These are phyloP conservation scores for Solanum hybrid DNA, from an alignment of 305 asterid species.

Conservation along the genomic window DNA sequence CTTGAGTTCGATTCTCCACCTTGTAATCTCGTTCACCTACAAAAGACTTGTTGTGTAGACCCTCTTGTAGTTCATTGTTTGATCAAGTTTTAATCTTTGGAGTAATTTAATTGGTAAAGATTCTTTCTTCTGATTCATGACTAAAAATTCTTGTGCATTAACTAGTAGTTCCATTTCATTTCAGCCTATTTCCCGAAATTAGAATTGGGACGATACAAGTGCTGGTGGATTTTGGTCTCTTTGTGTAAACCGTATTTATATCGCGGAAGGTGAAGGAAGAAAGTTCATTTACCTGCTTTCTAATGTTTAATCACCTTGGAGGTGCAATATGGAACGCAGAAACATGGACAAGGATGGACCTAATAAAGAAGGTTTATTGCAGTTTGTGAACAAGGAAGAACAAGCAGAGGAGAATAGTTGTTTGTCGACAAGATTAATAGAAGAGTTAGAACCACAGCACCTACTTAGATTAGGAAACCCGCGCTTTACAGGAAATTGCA, in stretches of 20 bases:
- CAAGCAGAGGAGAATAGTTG: conserved; percentile 23
- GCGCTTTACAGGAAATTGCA: conserved; percentile 20
- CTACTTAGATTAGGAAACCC: conserved; percentile 28
- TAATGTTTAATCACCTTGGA: conserved; percentile 19
- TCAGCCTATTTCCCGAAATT: background rate
- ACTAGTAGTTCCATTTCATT: background rate
- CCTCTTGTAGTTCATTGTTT: background rate
- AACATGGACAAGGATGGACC: conserved; percentile 22
- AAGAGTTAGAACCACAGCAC: conserved; percentile 18
- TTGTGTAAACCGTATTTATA: background rate
- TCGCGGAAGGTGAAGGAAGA: background rate
- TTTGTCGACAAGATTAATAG: conserved; percentile 15
- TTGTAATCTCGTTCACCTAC: background rate
- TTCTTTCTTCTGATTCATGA: background rate
- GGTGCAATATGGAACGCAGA: conserved; percentile 25
- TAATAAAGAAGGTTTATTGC: conserved; percentile 19
- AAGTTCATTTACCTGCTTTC: conserved; percentile 11
- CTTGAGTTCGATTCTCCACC: background rate
- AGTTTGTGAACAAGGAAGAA: conserved; percentile 19
- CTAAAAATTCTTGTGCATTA: background rate
- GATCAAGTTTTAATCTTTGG: background rate
- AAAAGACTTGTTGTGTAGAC: background rate
- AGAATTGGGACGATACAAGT: background rate
- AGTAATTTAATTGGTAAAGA: background rate
- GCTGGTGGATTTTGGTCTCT: background rate